These are phyloP conservation scores for Amoeboaphelidium protococcarum DNA, from an alignment of 371 early-diverging fungal species.

Conservation along the genomic window DNA sequence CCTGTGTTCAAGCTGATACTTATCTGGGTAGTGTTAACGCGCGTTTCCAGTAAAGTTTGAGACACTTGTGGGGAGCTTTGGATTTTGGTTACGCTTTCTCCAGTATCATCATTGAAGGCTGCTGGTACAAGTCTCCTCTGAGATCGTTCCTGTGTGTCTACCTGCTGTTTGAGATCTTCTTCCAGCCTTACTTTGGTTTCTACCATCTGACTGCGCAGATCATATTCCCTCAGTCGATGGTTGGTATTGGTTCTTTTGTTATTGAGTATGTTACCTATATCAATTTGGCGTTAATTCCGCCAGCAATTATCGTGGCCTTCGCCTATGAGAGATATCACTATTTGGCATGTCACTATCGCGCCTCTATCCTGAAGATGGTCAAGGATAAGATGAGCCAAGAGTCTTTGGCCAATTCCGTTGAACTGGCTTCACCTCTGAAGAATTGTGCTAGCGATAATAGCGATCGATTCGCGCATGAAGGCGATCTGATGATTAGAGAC, in stretches of 20 bases:
- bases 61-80: slow-evolving; percentile 16
- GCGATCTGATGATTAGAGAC: not conserved
- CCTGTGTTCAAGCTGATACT: slow-evolving; percentile 38
- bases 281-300: not conserved
- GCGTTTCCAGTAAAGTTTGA: slow-evolving; percentile 35
- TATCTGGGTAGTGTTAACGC: slow-evolving; percentile 24
- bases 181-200: not conserved
- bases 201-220: not conserved
- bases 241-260: not conserved
- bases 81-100: slow-evolving; percentile 21
- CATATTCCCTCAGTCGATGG: not conserved
- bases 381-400: too few species aligned
- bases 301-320: not conserved
- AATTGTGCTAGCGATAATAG: too few species aligned
- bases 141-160: not conserved
- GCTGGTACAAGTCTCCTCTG: not conserved
- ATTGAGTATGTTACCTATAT: not conserved
- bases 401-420: not conserved
- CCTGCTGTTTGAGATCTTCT: not conserved
- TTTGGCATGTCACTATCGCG: not conserved
- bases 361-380: not conserved
- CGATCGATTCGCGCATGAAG: too few species aligned
- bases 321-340: not conserved
- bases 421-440: too few species aligned
- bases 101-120: not conserved